Evolutionary conservation across 148 eudicot genomes (phyloP).

Genomic region (Pouteria glomerata): DNA sequence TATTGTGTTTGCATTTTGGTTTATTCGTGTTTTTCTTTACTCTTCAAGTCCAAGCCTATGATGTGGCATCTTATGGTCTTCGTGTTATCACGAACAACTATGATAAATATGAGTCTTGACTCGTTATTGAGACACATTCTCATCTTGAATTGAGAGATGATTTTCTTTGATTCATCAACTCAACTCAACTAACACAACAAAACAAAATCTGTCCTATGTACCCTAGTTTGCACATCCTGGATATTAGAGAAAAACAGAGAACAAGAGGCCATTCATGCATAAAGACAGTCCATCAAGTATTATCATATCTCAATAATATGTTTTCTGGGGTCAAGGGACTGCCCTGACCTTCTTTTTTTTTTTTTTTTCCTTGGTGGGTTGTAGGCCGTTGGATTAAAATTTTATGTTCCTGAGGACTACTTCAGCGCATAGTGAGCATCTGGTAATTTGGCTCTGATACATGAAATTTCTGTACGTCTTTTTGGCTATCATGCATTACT

Average conservation of each 20-base stretch:
- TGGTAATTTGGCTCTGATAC: not conserved
- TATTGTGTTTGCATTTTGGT: not conserved
- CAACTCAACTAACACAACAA: not conserved
- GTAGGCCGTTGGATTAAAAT: conserved; percentile 78
- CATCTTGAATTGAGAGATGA: not conserved
- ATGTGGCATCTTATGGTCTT: not conserved
- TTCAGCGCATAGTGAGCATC: conserved; percentile 18
- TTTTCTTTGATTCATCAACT: not conserved
- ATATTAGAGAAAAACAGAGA: no score
- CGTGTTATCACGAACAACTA: not conserved
- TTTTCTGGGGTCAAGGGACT: not conserved
- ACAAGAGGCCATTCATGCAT: not conserved
- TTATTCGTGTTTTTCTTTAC: not conserved
- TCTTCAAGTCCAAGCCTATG: no score
- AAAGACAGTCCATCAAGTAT: not conserved
- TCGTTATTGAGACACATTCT: not conserved
- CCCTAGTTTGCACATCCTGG: no score
- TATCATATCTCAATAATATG: not conserved
- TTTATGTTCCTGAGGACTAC: conserved; percentile 69
- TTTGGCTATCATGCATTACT: conserved; percentile 1
- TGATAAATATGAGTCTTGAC: not conserved
- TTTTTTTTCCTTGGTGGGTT: not conserved
- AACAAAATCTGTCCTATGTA: no score
- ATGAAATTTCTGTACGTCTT: not conserved
- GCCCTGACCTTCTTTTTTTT: no score